Percentiles rank a stretch among this genome's conserved stretches.
Evolutionary conservation across 2,329 filamentous ascomycete species (phyloP).

Genomic region (Ceratocystis cacaofunesta): DNA sequence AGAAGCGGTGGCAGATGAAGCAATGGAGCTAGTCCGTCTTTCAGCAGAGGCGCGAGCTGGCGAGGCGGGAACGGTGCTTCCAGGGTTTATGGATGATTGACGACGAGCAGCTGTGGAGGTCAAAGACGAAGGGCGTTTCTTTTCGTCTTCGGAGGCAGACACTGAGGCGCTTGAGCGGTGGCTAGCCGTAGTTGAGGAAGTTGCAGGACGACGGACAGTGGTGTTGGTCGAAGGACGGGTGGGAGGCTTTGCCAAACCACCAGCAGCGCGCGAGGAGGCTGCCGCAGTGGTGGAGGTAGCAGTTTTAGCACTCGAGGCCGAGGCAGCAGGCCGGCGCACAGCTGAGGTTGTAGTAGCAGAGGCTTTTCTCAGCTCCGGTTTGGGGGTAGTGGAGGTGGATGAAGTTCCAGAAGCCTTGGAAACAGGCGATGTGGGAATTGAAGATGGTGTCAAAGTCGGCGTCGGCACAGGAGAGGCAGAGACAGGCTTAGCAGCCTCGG

Average conservation of each 20-base stretch:
- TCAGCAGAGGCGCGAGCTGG: slow-evolving; percentile 24
- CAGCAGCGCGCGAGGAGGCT: slow-evolving; percentile 23
- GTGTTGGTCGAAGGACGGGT: slow-evolving; percentile 31
- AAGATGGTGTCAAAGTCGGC: slow-evolving; percentile 18
- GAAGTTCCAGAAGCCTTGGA: slow-evolving; percentile 22
- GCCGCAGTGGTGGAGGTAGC: slow-evolving; percentile 20
- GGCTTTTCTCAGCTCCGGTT: slow-evolving; percentile 26
- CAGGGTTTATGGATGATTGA: slow-evolving; percentile 22
- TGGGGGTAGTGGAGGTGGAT: slow-evolving; percentile 16
- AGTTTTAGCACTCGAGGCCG: slow-evolving; percentile 22
- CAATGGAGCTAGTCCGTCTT: slow-evolving; percentile 24
- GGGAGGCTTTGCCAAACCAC: slow-evolving; percentile 33
- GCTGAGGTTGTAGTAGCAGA: slow-evolving; percentile 23
- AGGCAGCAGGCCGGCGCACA: slow-evolving; percentile 25
- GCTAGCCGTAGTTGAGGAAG: slow-evolving; percentile 26
- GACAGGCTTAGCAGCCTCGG: slow-evolving; percentile 28
- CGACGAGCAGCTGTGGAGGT: slow-evolving; percentile 24
- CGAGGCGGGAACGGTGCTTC: slow-evolving; percentile 21
- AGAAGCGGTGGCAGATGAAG: slow-evolving; percentile 24
- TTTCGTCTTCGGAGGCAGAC: slow-evolving; percentile 38
- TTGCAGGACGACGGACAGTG: slow-evolving; percentile 24
- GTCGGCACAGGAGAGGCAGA: slow-evolving; percentile 20
- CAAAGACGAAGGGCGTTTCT: slow-evolving; percentile 24
- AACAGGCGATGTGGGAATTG: slow-evolving; percentile 24
- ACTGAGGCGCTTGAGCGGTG: slow-evolving; percentile 35